Base-by-base conservation (phyloP, 78 protist genomes). In the Dictyostelium firmibasis region DNA sequence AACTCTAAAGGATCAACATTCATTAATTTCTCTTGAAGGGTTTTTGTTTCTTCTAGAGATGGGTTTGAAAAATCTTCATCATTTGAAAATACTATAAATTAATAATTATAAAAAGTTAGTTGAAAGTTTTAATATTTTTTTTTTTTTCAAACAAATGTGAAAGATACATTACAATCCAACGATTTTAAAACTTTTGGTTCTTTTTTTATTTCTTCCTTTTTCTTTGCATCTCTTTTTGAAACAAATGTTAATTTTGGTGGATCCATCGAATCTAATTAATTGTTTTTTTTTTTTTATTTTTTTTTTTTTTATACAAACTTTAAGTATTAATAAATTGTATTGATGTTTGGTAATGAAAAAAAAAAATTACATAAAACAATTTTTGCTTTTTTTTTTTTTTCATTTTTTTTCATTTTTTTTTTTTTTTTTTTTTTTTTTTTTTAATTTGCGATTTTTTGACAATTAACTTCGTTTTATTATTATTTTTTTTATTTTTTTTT, bases 1-100 rank as follows among this genome's bases (percentile, higher is more conserved):
- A 79, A 89, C 8, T 89, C 87, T 4, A 35, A 3, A 25, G 94
- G 94, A 69, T 89, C 83, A 14, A 89, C 94, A 81, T 89, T 81
- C 33, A 43, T 44, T 14, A 89, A 41, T 67, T 89, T 81, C 16
- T 89, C 94, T 81, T 89, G 93, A 14, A 41, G 25, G 27, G 43
- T 31, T 10, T 60, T 27, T 31, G 20, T 16, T n/a, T 64, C 36
- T 16, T 78, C 69, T 20, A 14, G 16, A 29, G 4, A 5, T 77
- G 83, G 29, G 16, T 67, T 41, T 20, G 7, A 11, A 16, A 77
- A 36, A 41, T 89, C 87, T 7, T 29, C 35, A 9, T 81, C 86
- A 81, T 89, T 27, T 69, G 86, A 60, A 89, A 89, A 89, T 41
- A 77, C 83, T 77, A 36, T 20, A 11, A 75, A 75, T 10, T 35